phyloP scores from a whole-genome alignment of 805 yeast genomes.

The Yamadazyma takamatsuzukensis region DNA sequence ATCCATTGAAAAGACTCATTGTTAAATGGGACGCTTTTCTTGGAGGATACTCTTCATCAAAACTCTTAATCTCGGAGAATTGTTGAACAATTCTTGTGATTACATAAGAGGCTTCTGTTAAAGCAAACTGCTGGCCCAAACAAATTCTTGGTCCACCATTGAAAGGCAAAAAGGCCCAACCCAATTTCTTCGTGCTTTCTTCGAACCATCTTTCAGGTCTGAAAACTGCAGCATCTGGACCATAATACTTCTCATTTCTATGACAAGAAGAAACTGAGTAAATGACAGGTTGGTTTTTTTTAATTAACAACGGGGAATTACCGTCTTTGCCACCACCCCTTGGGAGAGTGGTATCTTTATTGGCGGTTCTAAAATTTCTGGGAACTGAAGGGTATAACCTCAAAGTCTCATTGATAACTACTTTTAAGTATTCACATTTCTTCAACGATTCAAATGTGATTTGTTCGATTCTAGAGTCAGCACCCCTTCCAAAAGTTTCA shows the following conservation, averaged over 20 bases:
- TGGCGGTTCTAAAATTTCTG: constrained; percentile 42
- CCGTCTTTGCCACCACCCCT: constrained; percentile 43
- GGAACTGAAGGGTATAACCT: constrained; percentile 52
- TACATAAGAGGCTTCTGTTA: constrained; percentile 48
- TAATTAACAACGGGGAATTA: constrained; percentile 34
- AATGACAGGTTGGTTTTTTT: constrained; percentile 38
- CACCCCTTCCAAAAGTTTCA: constrained; percentile 25
- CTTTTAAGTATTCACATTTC: constrained; percentile 42
- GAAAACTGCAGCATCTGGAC: constrained; percentile 42
- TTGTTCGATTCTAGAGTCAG: constrained; percentile 26
- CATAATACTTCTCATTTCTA: constrained; percentile 35
- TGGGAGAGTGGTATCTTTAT: constrained; percentile 45
- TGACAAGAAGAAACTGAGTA: constrained; percentile 41
- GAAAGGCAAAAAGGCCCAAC: constrained; percentile 51
- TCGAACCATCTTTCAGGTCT: constrained; percentile 46
- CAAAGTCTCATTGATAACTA: constrained; percentile 44
- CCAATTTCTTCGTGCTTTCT: constrained; percentile 21
- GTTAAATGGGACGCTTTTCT: constrained; percentile 24
- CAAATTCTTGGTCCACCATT: constrained; percentile 55
- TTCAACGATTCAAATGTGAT: constrained; percentile 46
- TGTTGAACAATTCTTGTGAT: constrained; percentile 29
- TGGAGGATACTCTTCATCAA: constrained; percentile 27
- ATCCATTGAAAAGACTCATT: constrained; percentile 12
- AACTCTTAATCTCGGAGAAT: constrained; percentile 15
- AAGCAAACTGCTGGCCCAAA: constrained; percentile 53